phyloP scores from a whole-genome alignment of 2,329 filamentous ascomycete species.

The Diaporthe humulicola region DNA sequence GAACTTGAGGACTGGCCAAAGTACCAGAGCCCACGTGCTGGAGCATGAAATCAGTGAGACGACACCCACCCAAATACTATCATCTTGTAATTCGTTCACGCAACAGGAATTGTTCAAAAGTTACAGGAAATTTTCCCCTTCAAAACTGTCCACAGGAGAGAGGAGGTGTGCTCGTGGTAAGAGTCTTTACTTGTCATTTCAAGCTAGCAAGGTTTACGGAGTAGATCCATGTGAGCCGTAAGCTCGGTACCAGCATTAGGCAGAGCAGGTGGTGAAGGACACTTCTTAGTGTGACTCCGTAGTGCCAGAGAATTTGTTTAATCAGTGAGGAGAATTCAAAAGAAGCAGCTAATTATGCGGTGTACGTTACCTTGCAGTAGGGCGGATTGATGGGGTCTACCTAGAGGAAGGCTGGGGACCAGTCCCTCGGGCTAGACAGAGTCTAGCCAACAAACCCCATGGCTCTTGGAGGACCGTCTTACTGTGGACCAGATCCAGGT shows the following conservation, averaged over 20 bases:
- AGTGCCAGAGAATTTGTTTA: background rate
- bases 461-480: background rate
- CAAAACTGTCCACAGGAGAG: background rate
- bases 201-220: background rate
- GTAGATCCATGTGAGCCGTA: background rate
- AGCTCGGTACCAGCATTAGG: background rate
- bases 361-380: background rate
- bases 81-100: background rate
- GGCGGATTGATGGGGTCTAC: background rate
- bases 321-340: background rate
- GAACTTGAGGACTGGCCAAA: background rate
- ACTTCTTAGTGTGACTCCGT: background rate
- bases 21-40: background rate
- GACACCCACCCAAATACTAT: background rate
- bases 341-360: background rate
- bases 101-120: background rate
- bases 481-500: background rate
- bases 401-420: background rate
- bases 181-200: background rate
- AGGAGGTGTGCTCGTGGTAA: background rate
- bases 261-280: background rate
- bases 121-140: background rate
- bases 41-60: background rate
- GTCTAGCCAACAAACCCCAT: background rate
- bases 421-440: background rate